Conservation (phyloP, 1,284 basidiomycete species). For the Sparassis latifolia region DNA sequence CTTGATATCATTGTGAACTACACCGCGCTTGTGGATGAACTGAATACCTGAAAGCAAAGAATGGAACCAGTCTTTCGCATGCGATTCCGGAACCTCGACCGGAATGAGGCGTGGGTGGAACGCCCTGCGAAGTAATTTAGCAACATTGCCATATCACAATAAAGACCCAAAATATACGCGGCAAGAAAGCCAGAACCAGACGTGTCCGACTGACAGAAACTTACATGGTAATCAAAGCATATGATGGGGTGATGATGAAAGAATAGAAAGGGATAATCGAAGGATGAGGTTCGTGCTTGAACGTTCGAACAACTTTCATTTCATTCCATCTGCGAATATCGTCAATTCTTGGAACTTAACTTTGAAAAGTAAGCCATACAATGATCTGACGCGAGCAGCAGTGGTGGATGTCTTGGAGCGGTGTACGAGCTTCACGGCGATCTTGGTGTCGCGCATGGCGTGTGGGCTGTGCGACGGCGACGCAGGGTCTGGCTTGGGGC, state of each 20-base stretch:
- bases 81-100: conserved; percentile 73
- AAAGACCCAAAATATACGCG: background rate
- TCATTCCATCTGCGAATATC: conserved; percentile 71
- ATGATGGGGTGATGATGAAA: conserved; percentile 88
- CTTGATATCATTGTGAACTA: conserved; percentile 97
- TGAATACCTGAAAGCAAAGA: conserved; percentile 83
- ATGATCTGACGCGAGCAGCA: conserved; percentile 78
- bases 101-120: conserved; percentile 75
- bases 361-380: conserved; percentile 43
- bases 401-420: conserved; percentile 73
- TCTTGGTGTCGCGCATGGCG: conserved; percentile 32
- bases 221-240: conserved; percentile 83
- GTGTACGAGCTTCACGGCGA: conserved; percentile 89
- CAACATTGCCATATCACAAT: background rate
- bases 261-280: conserved; percentile 88
- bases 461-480: conserved; percentile 25
- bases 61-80: conserved; percentile 80
- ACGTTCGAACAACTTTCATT: conserved; percentile 84
- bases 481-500: conserved; percentile 44
- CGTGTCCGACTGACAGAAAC: conserved; percentile 22
- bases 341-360: conserved; percentile 1
- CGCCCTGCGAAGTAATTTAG: conserved; percentile 42
- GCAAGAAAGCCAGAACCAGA: background rate
- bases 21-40: conserved; percentile 80
- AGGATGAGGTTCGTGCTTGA: conserved; percentile 80